phyloP scores from a whole-genome alignment of 345 rosid genomes.

The Geranium rotundifolium region DNA sequence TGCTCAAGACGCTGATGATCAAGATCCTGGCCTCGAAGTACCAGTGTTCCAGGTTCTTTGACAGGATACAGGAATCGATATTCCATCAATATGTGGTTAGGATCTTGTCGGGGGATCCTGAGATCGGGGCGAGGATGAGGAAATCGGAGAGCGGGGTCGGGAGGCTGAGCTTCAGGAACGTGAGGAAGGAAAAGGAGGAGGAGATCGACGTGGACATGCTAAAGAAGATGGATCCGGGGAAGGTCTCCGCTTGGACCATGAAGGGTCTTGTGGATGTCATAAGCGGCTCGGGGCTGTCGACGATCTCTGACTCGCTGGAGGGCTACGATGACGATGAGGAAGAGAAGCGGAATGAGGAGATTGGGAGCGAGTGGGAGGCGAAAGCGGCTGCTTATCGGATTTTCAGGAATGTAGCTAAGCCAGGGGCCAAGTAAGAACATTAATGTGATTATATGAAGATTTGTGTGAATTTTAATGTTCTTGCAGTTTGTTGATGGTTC shows the following conservation, averaged over 20 bases:
- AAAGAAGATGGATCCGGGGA: conserved; percentile 35
- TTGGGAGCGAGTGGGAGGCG: conserved; percentile 47
- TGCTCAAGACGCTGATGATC: conserved; percentile 35
- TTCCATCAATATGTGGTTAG: conserved; percentile 50
- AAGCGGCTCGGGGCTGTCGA: no score
- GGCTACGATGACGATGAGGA: conserved; percentile 23
- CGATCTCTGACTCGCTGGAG: conserved; percentile 29
- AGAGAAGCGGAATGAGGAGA: conserved; percentile 28
- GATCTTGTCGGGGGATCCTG: conserved; percentile 53
- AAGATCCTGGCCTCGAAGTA: conserved; percentile 45
- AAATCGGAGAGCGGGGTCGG: conserved; percentile 12
- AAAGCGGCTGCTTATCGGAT: conserved; percentile 38
- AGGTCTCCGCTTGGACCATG: conserved; percentile 54
- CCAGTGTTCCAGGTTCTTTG: conserved; percentile 47
- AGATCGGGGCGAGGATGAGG: conserved; percentile 26
- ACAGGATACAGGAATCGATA: conserved; percentile 53
- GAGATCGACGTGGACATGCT: conserved; percentile 47
- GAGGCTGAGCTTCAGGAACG: conserved; percentile 32
- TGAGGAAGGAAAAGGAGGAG: conserved; percentile 15
- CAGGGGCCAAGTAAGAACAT: conserved; percentile 35
- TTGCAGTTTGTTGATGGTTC: not conserved
- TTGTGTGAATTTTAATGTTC: conserved; percentile 2
- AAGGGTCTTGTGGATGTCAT: conserved; percentile 35
- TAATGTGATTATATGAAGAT: no score
- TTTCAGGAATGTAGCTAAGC: no score